Base-by-base conservation (phyloP, 225 moss, liverwort and hornwort genomes). In the Sphagnum contortum region DNA sequence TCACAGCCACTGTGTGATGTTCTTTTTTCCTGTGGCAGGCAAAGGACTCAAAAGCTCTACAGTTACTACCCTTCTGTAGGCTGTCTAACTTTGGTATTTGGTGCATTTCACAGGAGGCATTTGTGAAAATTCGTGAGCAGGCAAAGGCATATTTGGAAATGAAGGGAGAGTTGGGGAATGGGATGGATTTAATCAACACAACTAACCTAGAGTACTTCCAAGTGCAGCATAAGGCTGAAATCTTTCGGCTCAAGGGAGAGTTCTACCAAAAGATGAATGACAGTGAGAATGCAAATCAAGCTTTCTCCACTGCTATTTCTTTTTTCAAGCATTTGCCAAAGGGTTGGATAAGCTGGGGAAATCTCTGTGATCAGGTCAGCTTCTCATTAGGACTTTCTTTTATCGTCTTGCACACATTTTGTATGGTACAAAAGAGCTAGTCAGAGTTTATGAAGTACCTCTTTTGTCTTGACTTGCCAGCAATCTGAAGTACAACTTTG, bases 341-440 rank as follows among this genome's bases (percentile, higher is more conserved):
- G 74, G 98, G 98, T 9, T 98, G 98, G 93, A 93, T 98, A 71
- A 98, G 98, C 69, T 98, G 98, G 98, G 98, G 98, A 60, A 98
- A 91, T 71, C 93, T 93, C 62, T 98, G 98, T 71, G 98, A 98
- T 71, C 90, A 98, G 93, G 98, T 98, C 62, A 11, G 51, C 3
- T 57, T 8, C 47, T 59, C 5, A 5, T 4, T 12, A 12, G 60
- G 67, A 64, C 48, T 29, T 29, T 29, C 29, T 29, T 29, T 29
- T 1, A 29, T 29, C 29, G 29, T 29, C 29, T 29, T 29, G 29
- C 29, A 29, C 29, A 29, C 29, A 29, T 29, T 29, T 29, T 0
- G 29, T 29, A 29, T 29, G 29, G 29, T 29, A 29, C 29, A 29
- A 29, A 29, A 29, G 29, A 29, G 29, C 29, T 29, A 29, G 29